Base-by-base conservation (phyloP, 139 green algal species). In the Diplosphaera chodatii region DNA sequence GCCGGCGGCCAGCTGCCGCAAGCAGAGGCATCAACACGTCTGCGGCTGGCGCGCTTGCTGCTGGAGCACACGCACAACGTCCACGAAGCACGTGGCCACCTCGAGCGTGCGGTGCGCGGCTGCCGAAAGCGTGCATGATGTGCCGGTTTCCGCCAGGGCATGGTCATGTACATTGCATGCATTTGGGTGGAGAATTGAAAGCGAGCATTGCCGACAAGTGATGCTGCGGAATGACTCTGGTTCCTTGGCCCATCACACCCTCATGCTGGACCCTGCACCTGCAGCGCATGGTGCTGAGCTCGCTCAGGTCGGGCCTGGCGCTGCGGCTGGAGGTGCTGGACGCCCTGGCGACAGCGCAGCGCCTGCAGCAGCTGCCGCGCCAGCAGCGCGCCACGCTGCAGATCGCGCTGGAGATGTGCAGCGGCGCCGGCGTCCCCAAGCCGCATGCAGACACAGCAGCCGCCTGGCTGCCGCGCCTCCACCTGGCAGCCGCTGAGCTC, bases 31-130 rank as follows among this genome's bases (percentile, higher is more conserved):
- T 18, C 23, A 4, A 69, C 31, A 6, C 64, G 34, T 15, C 31
- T 69, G 32, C 31, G 18, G 25, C 22, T 69, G 64, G 64, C 64
- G 31, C 33, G 34, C 5, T 32, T 69, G 8, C 64, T 69, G 64
- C 30, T 69, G 64, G 15, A 13, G 64, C 64, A 69, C 64, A 69
- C 64, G 25, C 31, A 69, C 64, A 69, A 69, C 21, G 31, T 41
- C 1, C 30, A 40, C 15, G 64, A 69, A 20, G 64, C 64, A 18
- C 30, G 64, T 1, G 13, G 4, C 31, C 31, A 28, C 15, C 64
- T 69, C 18, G 64, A 69, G 32, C 30, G 64, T 30, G 64, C 64
- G 30, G 64, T 69, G 22, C 3, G 62, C 3, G 16, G 27, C 16
- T 23, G 23, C 21, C 37, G 6, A 20, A 20, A 10, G 37, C 37